phyloP scores from a whole-genome alignment of 345 rosid genomes.

The Leavenworthia alabamica region DNA sequence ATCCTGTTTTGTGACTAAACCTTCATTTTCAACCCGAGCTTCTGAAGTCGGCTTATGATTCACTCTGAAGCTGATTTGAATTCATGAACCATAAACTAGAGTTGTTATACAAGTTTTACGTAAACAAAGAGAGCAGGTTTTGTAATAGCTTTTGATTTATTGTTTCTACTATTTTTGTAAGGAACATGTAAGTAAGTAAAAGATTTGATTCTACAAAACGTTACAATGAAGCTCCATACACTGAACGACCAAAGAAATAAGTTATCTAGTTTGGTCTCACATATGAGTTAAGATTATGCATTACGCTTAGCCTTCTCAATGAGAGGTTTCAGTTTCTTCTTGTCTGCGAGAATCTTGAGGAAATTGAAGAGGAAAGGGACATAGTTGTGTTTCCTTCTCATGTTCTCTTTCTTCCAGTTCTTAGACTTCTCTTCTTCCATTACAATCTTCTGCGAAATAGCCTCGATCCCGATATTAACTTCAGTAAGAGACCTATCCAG shows the following conservation, averaged over 20 bases:
- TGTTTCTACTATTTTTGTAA: conserved; percentile 20
- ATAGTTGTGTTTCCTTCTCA: conserved; percentile 34
- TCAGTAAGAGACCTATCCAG: conserved; percentile 29
- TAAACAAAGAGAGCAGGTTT: conserved; percentile 18
- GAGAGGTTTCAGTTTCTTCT: conserved; percentile 32
- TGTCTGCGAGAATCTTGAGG: conserved; percentile 34
- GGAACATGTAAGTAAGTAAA: conserved; percentile 30
- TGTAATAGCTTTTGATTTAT: conserved; percentile 22
- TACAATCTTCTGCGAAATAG: conserved; percentile 34
- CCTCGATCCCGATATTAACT: conserved; percentile 27
- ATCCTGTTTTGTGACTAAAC: conserved; percentile 6
- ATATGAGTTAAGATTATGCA: background rate
- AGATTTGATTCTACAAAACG: conserved; percentile 25
- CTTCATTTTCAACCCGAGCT: background rate
- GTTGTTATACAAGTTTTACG: conserved; percentile 15
- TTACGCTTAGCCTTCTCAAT: conserved; percentile 26
- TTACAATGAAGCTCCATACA: background rate
- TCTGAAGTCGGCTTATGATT: background rate
- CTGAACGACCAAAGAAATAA: background rate
- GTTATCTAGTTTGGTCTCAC: background rate
- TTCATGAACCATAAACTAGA: conserved; percentile 1
- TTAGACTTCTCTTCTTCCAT: conserved; percentile 32
- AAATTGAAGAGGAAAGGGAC: conserved; percentile 33
- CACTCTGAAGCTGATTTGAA: conserved; percentile 2
- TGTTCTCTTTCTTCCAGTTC: conserved; percentile 34